Base-by-base conservation (phyloP, 495 filamentous ascomycete species). In the Talaromyces ruber region DNA sequence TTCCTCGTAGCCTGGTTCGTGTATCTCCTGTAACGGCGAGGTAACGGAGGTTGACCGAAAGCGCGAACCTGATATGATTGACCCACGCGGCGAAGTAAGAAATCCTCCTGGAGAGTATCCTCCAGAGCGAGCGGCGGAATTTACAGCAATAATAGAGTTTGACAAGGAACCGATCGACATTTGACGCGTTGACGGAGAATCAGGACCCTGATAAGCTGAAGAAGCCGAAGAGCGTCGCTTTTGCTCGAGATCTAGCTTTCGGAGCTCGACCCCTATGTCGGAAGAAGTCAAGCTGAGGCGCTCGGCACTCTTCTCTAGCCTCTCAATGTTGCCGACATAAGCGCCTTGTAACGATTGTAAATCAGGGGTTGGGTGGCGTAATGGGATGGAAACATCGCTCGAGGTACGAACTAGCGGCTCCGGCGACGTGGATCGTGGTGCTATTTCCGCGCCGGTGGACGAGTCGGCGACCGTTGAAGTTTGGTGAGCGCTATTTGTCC, bases 291-390 rank as follows among this genome's bases (percentile, higher is more conserved):
- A 83, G 67, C 88, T 92, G 68, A 96, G 76, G 39, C 87, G 82
- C 74, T 95, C 92, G 25, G 92, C 92, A 47, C 86, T 89, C 64
- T 86, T 82, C 68, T 96, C 92, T 64, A 96, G 77, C 50, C 88
- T 83, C 70, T 92, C 88, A 62, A 96, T 86, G 78, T 93, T 93
- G 69, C 82, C 81, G 22, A 85, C 74, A 67, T 88, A 90, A 29
- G 88, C 88, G 25, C 88, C 87, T 66, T 90, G 88, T 50, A 89
- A 75, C 22, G 86, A 84, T 67, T 88, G 86, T 39, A 88, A 74
- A 72, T 92, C 90, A 22, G 90, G 90, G 4, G 81, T 88, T 21
- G 91, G 91, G 71, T 94, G 90, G 63, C 80, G 85, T 59, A 93
- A 79, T 58, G 81, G 77, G 29, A 85, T 71, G 45, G 83, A 81